These are phyloP conservation scores for Salix exigua DNA, from an alignment of 345 rosid genomes.

Conservation along the genomic window DNA sequence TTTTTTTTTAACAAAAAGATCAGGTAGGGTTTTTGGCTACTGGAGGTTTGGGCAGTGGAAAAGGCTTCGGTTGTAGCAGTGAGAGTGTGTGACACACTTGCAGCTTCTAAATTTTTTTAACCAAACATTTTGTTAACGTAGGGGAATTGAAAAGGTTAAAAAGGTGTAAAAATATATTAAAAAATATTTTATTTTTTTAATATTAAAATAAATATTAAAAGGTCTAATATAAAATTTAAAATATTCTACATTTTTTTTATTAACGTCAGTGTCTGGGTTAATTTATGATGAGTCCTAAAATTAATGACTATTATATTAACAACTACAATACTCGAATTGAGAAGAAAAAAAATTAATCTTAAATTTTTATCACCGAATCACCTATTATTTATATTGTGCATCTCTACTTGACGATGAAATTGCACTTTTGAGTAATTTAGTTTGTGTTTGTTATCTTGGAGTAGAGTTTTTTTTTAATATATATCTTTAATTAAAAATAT, in stretches of 20 bases:
- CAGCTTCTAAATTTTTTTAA: neutral
- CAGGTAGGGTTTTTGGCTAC: neutral
- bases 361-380: rapidly evolving
- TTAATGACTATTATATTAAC: no score
- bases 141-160: neutral
- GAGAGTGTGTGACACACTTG: neutral
- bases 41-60: neutral
- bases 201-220: no score
- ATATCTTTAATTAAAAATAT: no score
- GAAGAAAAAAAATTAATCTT: no score
- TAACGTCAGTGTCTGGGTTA: rapidly evolving
- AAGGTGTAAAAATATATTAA: neutral
- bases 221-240: no score
- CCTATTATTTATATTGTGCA: no score
- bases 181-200: no score
- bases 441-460: no score
- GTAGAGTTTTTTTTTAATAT: no score
- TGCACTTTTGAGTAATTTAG: no score
- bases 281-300: rapidly evolving
- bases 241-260: no score
- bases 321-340: rapidly evolving
- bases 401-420: no score
- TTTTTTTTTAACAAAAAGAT: neutral
- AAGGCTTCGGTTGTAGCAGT: neutral
- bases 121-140: neutral